Base-by-base conservation (phyloP, 208 protist genomes). In the Acanthamoeba sp. region DNA sequence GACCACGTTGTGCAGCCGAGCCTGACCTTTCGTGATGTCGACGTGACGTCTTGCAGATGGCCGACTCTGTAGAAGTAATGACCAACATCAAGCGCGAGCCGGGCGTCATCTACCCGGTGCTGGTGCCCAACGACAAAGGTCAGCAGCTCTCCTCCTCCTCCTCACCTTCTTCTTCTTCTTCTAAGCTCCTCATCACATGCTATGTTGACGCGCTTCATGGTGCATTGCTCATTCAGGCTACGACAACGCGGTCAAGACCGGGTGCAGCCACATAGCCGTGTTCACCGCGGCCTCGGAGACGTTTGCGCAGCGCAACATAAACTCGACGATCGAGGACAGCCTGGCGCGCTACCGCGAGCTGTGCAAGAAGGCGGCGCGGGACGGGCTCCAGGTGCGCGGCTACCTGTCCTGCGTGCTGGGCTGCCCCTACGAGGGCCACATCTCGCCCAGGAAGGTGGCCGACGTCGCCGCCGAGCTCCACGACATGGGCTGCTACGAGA, bases 401-500 rank as follows among this genome's bases (percentile, higher is more conserved):
- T 98, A 96, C 78, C 95, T 98, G 4, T 97, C 96, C 20, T 97
- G 95, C 87, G 97, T 98, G 0, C 10, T 97, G 1, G 97, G 96
- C 4, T 98, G 97, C 85, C 97, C 97, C 16, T 98, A 98, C 82
- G 96, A 97, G 38, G 97, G 97, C 0, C 18, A 69, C 1, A 95
- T 98, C 6, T 80, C 95, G 29, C 87, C 96, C 3, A 32, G 3
- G 9, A 69, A 66, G 34, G 97, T 98, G 0, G 95, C 90, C 0
- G 34, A 93, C 1, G 95, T 98, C 0, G 91, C 95, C 3, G 40
- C 94, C n/a, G 10, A 29, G n/a, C 95, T 98, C 1, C 71, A 94
- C n/a, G 95, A 98, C 1, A 97, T 97, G 93, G 98, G 98, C 45
- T 98, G 98, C 94, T 98, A 98, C 95, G 98, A 98, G 87, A 96